Conservation (phyloP, 306 rosid genomes). For the Quercus bicolor region DNA sequence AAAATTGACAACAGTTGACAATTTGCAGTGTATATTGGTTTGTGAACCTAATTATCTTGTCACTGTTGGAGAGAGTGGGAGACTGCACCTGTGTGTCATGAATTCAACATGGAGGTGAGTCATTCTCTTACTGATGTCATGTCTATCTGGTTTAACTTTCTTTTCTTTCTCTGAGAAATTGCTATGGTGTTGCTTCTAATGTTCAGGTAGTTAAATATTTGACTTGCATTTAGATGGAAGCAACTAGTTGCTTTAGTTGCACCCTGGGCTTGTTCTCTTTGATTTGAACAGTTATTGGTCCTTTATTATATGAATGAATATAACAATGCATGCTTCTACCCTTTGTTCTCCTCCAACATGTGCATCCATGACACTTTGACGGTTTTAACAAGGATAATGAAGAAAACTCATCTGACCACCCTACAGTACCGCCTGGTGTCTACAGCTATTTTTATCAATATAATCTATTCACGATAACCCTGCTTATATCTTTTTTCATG, state of each 20-base stretch:
- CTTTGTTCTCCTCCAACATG: background rate
- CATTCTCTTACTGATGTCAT: background rate
- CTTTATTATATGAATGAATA: background rate
- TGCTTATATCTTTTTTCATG: background rate
- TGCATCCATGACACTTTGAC: background rate
- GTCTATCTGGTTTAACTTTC: conserved; percentile 9
- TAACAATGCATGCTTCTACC: background rate
- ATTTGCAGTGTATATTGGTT: conserved; percentile 48
- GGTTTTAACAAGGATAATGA: background rate
- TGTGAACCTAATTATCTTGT: conserved; percentile 75
- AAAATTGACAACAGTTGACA: conserved; percentile 52
- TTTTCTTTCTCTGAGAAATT: background rate
- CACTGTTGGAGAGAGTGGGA: conserved; percentile 82
- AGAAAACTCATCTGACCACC: background rate
- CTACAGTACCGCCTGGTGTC: background rate
- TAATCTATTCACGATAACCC: background rate
- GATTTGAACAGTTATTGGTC: background rate
- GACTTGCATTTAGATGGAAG: background rate
- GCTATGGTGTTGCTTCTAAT: conserved; percentile 4
- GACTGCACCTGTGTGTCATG: conserved; percentile 83
- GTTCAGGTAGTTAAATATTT: background rate
- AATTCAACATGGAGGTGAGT: conserved; percentile 84
- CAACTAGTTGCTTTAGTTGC: background rate
- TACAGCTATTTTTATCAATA: background rate
- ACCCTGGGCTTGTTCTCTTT: background rate